Percentiles rank a stretch among this genome's conserved stretches.
phyloP scores from a whole-genome alignment of 2,329 filamentous ascomycete species.

The Pseudocercospora fuligena region DNA sequence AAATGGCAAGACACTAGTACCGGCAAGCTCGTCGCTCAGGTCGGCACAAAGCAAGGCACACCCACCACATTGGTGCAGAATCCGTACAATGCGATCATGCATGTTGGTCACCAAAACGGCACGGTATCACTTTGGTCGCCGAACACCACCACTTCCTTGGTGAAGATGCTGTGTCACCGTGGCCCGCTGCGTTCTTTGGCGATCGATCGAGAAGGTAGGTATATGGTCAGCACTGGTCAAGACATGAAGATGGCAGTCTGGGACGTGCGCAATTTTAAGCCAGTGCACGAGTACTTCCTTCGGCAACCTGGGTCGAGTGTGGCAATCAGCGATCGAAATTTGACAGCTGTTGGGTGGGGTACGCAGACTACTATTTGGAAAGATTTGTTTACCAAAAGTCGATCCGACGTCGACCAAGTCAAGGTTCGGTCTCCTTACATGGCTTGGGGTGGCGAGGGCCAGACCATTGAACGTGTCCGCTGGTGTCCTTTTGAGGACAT shows the following conservation, averaged over 20 bases:
- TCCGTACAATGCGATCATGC: conserved; percentile 86
- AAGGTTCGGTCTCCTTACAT: conserved; percentile 91
- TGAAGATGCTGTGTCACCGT: conserved; percentile 87
- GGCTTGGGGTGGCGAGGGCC: conserved; percentile 86
- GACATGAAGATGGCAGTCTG: conserved; percentile 92
- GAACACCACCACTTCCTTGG: conserved; percentile 81
- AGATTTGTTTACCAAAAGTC: conserved; percentile 78
- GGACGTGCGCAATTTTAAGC: conserved; percentile 93
- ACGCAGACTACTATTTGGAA: conserved; percentile 91
- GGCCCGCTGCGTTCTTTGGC: conserved; percentile 86
- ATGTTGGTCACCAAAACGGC: conserved; percentile 93
- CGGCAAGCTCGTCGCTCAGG: conserved; percentile 83
- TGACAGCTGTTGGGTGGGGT: conserved; percentile 90
- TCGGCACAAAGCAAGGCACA: conserved; percentile 81
- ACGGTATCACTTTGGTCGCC: conserved; percentile 95
- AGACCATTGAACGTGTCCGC: conserved; percentile 75
- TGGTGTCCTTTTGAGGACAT: conserved; percentile 98
- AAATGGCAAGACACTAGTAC: conserved; percentile 97
- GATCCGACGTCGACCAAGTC: conserved; percentile 62
- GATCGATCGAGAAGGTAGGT: conserved; percentile 85
- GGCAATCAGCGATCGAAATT: conserved; percentile 83
- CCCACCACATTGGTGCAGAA: conserved; percentile 87
- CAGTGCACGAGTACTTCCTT: conserved; percentile 87
- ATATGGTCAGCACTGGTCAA: conserved; percentile 93
- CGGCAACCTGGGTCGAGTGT: conserved; percentile 81